Conservation (phyloP, 192 early-diverging fungal species). For the Umbelopsis sp. region DNA sequence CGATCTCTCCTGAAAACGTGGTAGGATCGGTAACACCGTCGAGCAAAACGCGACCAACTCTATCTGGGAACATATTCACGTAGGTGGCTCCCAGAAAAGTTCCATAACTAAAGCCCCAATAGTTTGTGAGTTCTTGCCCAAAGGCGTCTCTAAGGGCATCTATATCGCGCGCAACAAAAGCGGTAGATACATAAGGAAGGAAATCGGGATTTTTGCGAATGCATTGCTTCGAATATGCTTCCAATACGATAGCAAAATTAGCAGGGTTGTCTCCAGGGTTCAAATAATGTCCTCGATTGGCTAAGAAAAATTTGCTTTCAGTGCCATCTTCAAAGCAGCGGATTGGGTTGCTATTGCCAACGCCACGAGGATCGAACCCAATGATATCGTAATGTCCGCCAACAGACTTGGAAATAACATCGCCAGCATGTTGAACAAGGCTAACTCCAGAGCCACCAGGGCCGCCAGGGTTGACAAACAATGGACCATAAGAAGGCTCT, state of each 20-base stretch:
- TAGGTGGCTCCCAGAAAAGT: slow-evolving; percentile 47
- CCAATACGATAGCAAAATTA: neutral
- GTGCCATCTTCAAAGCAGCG: slow-evolving; percentile 19
- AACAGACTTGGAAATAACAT: slow-evolving; percentile 19
- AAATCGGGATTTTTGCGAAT: slow-evolving; percentile 38
- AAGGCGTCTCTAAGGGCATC: slow-evolving; percentile 44
- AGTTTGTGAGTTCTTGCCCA: slow-evolving; percentile 40
- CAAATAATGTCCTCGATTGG: neutral
- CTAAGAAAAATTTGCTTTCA: slow-evolving; percentile 16
- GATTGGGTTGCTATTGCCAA: slow-evolving; percentile 24
- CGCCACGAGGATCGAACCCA: slow-evolving; percentile 49
- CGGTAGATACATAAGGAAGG: slow-evolving; percentile 44
- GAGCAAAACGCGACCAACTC: slow-evolving; percentile 44
- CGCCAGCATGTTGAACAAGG: slow-evolving; percentile 21
- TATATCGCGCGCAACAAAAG: slow-evolving; percentile 46
- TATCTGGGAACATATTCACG: slow-evolving; percentile 57
- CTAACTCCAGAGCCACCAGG: slow-evolving; percentile 45
- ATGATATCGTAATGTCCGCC: slow-evolving; percentile 40
- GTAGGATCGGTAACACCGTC: slow-evolving; percentile 46
- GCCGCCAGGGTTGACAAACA: slow-evolving; percentile 34
- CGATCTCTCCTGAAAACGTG: slow-evolving; percentile 14
- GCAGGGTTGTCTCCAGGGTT: slow-evolving; percentile 8
- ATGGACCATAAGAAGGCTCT: neutral
- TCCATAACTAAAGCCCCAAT: slow-evolving; percentile 50
- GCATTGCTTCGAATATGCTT: slow-evolving; percentile 8